These are phyloP conservation scores for Dryas integrifolia DNA, from an alignment of 331 rosid species.

Conservation along the genomic window DNA sequence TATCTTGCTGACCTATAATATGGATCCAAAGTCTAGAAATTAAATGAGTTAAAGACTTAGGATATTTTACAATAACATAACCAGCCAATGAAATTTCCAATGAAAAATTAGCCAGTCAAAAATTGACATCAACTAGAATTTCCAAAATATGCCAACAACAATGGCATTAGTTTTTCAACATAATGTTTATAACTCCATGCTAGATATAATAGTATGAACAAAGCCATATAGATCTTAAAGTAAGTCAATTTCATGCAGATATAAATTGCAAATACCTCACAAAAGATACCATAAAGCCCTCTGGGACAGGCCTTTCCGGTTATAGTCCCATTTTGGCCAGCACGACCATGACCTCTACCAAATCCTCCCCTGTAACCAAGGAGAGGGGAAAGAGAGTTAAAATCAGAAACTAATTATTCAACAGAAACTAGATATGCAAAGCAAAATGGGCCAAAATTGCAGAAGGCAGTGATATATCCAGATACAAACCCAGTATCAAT, in stretches of 20 bases:
- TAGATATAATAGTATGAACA: neutral
- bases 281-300: constrained; percentile 89
- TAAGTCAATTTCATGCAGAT: constrained; percentile 12
- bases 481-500: constrained; percentile 61
- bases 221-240: constrained; percentile 6
- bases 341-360: constrained; percentile 57
- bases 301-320: constrained; percentile 84
- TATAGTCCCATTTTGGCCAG: constrained; percentile 75
- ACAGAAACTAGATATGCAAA: neutral
- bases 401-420: neutral
- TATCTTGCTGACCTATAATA: neutral
- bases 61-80: neutral
- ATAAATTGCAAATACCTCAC: constrained; percentile 56
- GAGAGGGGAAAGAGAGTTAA: neutral
- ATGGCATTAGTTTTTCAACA: neutral
- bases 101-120: neutral
- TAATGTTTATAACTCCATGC: neutral
- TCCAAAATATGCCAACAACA: neutral
- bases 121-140: constrained; percentile 11
- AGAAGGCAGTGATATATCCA: neutral
- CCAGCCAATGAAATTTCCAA: neutral
- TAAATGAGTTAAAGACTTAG: neutral
- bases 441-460: neutral
- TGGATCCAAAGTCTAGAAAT: neutral
- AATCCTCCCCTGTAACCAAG: constrained; percentile 73